Evolutionary conservation across 352 stramenopile genomes (phyloP), one percentile per base, ranked within the genome.

Genomic region (Globisporangium rhizosaccharum): DNA sequence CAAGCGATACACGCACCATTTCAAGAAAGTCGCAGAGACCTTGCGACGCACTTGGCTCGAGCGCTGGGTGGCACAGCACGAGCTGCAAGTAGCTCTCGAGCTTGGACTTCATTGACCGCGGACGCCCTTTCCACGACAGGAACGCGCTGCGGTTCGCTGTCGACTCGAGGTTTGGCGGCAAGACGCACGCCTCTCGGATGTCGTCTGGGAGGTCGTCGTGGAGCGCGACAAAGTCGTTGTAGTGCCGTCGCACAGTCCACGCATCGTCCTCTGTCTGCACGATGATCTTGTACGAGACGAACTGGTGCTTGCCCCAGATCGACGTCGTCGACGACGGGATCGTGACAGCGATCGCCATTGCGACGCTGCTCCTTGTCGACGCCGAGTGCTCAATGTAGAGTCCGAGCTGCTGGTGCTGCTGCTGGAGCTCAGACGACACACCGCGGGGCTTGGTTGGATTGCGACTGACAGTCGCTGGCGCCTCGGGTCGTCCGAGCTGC

Each of bases 281-380:
- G 28, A 88, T 71, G 56, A 91, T 75, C 64, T 91, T 88, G 67
- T 83, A 91, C 18, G 79, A 86, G 14, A 88, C 69, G 46, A 89
- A 91, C 8, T 76, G 66, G 42, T 79, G 80, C 57, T 88, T 85
- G 42, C 76, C 76, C 81, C 81, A 91, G n/a, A 77, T 75, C 1
- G 79, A 87, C 30, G 74, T 79, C 6, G 77, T 88, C 9, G 75
- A 75, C n/a, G 75, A 71, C 26, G 81, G 81, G 37, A 91, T 91
- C n/a, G 73, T 75, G 48, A 84, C 70, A 1, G 71, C 60, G 65
- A 90, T 82, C 33, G 62, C 57, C 8, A 51, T 36, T 18, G 36
- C 67, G 14, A 60, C 66, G 44, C 36, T 66, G 30, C 59, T 72
- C 25, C 65, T 60, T 65, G 69, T 57, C 46, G 56, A 42, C 23